Evolutionary conservation across 176 grass and related monocot species (phyloP).

Genomic region (Ensete glaucum): DNA sequence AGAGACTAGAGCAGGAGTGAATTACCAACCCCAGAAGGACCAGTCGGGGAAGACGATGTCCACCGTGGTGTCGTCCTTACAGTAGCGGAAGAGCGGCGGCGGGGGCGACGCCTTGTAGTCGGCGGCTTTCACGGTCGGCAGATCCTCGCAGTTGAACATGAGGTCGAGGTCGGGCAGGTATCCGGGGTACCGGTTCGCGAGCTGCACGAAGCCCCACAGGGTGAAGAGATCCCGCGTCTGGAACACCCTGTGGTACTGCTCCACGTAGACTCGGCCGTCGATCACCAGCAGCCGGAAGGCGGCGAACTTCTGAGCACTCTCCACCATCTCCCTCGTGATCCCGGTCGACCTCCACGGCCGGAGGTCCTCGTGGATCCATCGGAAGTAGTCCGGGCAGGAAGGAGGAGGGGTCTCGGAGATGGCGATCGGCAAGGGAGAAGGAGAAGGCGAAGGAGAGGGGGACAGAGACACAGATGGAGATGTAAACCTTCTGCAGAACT

Average conservation of each 20-base stretch:
- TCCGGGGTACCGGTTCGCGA: conserved; percentile 44
- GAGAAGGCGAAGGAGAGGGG: neutral
- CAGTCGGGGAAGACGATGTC: conserved; percentile 77
- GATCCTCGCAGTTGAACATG: conserved; percentile 69
- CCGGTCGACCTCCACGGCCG: conserved; percentile 36
- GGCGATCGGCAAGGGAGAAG: neutral
- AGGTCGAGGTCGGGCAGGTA: conserved; percentile 54
- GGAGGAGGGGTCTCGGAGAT: neutral
- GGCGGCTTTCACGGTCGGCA: conserved; percentile 23
- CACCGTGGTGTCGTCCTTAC: conserved; percentile 32
- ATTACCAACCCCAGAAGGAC: conserved; percentile 84
- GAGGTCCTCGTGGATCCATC: conserved; percentile 62
- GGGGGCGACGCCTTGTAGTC: conserved; percentile 6
- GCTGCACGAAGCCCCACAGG: conserved; percentile 64
- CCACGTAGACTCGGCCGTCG: conserved; percentile 36
- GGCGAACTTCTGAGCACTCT: conserved; percentile 26
- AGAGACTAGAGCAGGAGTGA: neutral
- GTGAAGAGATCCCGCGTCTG: conserved; percentile 63
- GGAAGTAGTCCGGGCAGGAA: neutral
- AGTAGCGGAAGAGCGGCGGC: conserved; percentile 26
- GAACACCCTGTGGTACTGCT: conserved; percentile 39
- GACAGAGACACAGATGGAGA: neutral
- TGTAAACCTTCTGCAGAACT: neutral
- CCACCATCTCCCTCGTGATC: conserved; percentile 49
- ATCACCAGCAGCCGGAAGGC: conserved; percentile 55